Percentiles rank a stretch among this genome's conserved stretches.
These are phyloP conservation scores for Udeniomyces megalosporus DNA, from an alignment of 768 basidiomycete species.

Conservation along the genomic window DNA sequence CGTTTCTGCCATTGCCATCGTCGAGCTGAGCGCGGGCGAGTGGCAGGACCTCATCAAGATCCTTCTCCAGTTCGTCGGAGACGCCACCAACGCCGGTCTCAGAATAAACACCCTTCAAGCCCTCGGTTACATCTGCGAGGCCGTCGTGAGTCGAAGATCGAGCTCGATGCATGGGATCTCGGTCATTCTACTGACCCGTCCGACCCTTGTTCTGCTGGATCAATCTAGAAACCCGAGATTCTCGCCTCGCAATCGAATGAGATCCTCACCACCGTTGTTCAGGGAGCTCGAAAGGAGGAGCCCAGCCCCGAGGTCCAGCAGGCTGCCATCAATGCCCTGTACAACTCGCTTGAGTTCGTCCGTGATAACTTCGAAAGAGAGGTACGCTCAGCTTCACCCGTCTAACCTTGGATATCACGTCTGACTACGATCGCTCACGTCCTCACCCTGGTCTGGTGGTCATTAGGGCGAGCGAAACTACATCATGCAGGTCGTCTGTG, in stretches of 20 bases:
- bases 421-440: no score
- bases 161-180: no score
- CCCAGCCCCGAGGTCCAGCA: slow-evolving; percentile 75
- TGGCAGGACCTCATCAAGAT: slow-evolving; percentile 84
- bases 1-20: slow-evolving; percentile 80
- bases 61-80: slow-evolving; percentile 72
- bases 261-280: slow-evolving; percentile 94
- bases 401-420: not conserved
- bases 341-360: slow-evolving; percentile 92
- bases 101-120: slow-evolving; percentile 73
- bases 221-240: slow-evolving; percentile 87
- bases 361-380: slow-evolving; percentile 96
- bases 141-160: slow-evolving; percentile 50
- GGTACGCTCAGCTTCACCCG: slow-evolving; percentile 33
- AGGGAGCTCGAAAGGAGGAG: slow-evolving; percentile 93
- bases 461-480: slow-evolving; percentile 91
- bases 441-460: not conserved
- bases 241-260: slow-evolving; percentile 80
- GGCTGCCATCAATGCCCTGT: slow-evolving; percentile 80
- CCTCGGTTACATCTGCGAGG: slow-evolving; percentile 94
- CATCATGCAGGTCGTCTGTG: slow-evolving; percentile 99
- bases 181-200: not conserved
- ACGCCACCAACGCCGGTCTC: slow-evolving; percentile 46
- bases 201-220: no score
- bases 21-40: slow-evolving; percentile 72